Evolutionary conservation across 2,329 filamentous ascomycete genomes (phyloP).

Genomic region (Emmonsia crescens): DNA sequence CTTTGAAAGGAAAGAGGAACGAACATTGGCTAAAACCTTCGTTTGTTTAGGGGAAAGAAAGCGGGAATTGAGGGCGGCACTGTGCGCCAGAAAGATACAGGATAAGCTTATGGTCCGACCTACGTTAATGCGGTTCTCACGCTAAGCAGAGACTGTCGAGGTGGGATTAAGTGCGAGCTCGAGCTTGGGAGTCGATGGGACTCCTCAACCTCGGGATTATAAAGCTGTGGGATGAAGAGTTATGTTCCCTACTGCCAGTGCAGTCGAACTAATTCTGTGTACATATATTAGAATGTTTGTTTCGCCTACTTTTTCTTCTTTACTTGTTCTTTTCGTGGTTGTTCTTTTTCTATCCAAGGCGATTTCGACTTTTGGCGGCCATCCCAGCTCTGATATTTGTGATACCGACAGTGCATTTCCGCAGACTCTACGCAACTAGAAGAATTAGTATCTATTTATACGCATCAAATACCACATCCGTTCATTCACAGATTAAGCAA

Average conservation of each 20-base stretch:
- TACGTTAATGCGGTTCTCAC: background rate
- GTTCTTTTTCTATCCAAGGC: background rate
- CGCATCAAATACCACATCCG: background rate
- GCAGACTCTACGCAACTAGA: background rate
- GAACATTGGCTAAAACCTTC: constrained; percentile 1
- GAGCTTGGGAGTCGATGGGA: background rate
- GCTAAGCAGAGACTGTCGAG: background rate
- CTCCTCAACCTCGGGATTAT: background rate
- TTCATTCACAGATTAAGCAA: background rate
- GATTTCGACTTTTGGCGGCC: background rate
- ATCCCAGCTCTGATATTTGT: background rate
- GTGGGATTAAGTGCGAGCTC: constrained; percentile 1
- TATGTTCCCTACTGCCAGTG: background rate
- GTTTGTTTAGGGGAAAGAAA: constrained; percentile 53
- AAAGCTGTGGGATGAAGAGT: background rate
- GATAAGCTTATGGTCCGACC: constrained; percentile 41
- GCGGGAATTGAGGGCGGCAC: constrained; percentile 51
- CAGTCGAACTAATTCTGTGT: background rate
- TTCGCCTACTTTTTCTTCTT: background rate
- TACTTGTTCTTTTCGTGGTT: background rate
- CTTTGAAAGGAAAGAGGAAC: background rate
- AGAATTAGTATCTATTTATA: background rate
- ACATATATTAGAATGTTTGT: constrained; percentile 1
- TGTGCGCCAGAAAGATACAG: constrained; percentile 62
- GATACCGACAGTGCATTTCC: background rate